Evolutionary conservation across 2,329 filamentous ascomycete genomes (phyloP).

Genomic region (Colletotrichum abscissum): DNA sequence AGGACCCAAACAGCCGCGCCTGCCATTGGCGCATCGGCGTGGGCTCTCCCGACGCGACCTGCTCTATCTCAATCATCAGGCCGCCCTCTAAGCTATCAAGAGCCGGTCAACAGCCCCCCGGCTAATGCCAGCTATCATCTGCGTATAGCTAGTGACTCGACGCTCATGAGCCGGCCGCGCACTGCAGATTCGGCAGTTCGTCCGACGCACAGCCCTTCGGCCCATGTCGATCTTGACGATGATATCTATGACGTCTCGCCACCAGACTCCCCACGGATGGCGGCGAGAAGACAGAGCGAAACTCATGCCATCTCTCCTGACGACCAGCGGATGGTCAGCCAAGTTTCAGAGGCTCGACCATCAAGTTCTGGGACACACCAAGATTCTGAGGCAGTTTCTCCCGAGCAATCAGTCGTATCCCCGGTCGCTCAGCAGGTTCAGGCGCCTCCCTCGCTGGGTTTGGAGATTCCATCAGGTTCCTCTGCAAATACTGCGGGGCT

Average conservation of each 20-base stretch:
- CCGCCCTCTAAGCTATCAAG: conserved; percentile 29
- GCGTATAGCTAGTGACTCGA: conserved; percentile 33
- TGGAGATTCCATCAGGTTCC: conserved; percentile 44
- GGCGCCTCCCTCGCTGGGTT: conserved; percentile 38
- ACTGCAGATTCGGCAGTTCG: conserved; percentile 24
- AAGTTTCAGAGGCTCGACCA: background rate
- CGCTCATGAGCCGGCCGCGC: conserved; percentile 26
- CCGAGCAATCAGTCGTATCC: background rate
- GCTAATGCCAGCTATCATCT: conserved; percentile 18
- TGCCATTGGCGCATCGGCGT: conserved; percentile 27
- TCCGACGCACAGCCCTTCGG: conserved; percentile 19
- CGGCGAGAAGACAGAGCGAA: conserved; percentile 29
- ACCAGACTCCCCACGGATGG: conserved; percentile 51
- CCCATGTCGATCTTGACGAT: conserved; percentile 46
- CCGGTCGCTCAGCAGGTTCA: background rate
- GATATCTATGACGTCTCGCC: conserved; percentile 62
- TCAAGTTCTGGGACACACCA: background rate
- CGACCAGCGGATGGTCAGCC: conserved; percentile 13
- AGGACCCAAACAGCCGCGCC: conserved; percentile 38
- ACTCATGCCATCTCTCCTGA: background rate
- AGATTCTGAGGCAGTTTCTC: background rate
- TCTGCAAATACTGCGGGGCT: conserved; percentile 31
- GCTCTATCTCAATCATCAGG: conserved; percentile 24
- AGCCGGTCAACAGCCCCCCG: conserved; percentile 8
- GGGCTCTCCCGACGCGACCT: conserved; percentile 26